phyloP scores from a whole-genome alignment of 805 yeast genomes.

The Komagataella pseudopastoris region DNA sequence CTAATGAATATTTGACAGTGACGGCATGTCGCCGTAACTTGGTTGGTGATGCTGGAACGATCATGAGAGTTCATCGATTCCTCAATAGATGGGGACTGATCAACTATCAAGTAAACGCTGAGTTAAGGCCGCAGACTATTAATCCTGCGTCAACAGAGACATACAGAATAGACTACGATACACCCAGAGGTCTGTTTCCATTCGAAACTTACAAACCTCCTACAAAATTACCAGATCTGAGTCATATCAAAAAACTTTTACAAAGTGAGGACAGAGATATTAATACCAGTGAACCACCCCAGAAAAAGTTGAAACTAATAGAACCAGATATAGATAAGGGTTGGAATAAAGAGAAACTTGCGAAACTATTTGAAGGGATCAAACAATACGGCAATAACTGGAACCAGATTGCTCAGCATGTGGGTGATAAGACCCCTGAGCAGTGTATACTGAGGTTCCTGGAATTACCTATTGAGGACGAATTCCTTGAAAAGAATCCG shows the following conservation, averaged over 20 bases:
- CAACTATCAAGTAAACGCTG: constrained; percentile 83
- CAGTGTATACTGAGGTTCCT: constrained; percentile 73
- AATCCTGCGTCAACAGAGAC: constrained; percentile 70
- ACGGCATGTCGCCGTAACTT: constrained; percentile 86
- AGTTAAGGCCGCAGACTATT: constrained; percentile 50
- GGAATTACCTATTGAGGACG: constrained; percentile 71
- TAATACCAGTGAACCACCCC: neutral
- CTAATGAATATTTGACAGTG: constrained; percentile 77
- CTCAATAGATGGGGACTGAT: constrained; percentile 87
- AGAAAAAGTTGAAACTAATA: constrained; percentile 20
- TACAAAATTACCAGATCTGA: constrained; percentile 27
- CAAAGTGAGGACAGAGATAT: constrained; percentile 2
- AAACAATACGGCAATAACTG: constrained; percentile 60
- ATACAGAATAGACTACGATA: constrained; percentile 66
- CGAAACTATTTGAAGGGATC: constrained; percentile 47
- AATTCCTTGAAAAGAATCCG: constrained; percentile 34
- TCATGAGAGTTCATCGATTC: constrained; percentile 74
- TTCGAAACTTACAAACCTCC: constrained; percentile 71
- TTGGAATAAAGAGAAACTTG: constrained; percentile 61
- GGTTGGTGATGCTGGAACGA: constrained; percentile 84
- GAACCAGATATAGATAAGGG: constrained; percentile 24
- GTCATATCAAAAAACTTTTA: constrained; percentile 12
- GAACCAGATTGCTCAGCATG: constrained; percentile 57
- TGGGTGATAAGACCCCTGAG: constrained; percentile 59
- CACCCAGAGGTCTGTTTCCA: constrained; percentile 88